Conservation (phyloP, 148 eudicot genomes). For the Spergularia bocconei region DNA sequence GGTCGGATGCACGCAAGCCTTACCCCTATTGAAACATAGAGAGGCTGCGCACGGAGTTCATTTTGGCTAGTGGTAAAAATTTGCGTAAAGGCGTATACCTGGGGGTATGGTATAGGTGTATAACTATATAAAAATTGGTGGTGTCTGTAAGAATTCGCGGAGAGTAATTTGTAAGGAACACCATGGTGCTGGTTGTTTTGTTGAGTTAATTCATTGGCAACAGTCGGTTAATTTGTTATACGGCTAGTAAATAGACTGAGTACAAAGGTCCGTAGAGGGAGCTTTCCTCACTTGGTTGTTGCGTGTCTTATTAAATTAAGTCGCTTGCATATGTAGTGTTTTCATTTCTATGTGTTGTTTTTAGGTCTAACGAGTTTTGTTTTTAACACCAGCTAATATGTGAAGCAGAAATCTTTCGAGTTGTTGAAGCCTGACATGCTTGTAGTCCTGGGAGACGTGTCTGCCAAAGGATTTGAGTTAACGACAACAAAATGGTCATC, state of each 20-base stretch:
- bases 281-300: not conserved
- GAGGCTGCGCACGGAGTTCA: too few species aligned
- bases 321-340: not conserved
- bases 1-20: too few species aligned
- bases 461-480: constrained; percentile 19
- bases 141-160: not conserved
- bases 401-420: constrained; percentile 23
- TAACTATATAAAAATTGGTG: too few species aligned
- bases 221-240: not conserved
- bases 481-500: constrained; percentile 21
- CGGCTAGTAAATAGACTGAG: not conserved
- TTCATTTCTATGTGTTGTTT: not conserved
- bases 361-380: constrained; percentile 16
- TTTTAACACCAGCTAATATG: constrained; percentile 22
- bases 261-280: not conserved
- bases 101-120: too few species aligned
- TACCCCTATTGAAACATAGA: too few species aligned
- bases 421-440: constrained; percentile 27
- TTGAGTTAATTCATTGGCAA: not conserved
- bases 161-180: not conserved
- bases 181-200: not conserved
- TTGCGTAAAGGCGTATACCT: too few species aligned
- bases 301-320: not conserved
- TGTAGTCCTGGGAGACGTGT: constrained; percentile 23
- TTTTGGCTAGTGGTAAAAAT: too few species aligned